Conservation (phyloP, 805 yeast species). For the Saturnispora besseyi region DNA sequence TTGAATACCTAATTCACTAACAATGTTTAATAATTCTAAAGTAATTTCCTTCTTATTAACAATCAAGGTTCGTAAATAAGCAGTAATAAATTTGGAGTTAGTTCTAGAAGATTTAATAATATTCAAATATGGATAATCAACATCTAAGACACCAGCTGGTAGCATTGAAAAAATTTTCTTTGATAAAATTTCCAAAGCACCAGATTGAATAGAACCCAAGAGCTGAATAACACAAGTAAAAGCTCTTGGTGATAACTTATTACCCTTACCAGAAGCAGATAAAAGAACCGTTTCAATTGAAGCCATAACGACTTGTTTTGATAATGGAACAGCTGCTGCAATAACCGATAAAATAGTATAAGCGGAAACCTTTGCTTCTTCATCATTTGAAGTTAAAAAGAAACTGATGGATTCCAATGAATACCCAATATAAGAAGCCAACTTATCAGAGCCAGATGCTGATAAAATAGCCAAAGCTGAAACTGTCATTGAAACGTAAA, state of each 20-base stretch:
- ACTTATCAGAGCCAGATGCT: constrained; percentile 29
- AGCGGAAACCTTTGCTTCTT: constrained; percentile 72
- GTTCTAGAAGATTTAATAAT: constrained; percentile 13
- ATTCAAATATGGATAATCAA: constrained; percentile 16
- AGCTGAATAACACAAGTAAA: constrained; percentile 39
- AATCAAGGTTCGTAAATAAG: constrained; percentile 24
- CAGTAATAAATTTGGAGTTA: constrained; percentile 22
- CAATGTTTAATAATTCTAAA: constrained; percentile 5
- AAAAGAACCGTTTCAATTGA: constrained; percentile 48
- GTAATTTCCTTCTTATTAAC: constrained; percentile 10
- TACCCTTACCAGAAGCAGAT: constrained; percentile 15
- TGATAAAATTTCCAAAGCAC: constrained; percentile 23
- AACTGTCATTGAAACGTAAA: constrained; percentile 66
- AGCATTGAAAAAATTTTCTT: constrained; percentile 15
- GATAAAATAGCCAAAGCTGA: constrained; percentile 60
- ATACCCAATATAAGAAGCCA: constrained; percentile 45
- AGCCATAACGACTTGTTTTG: constrained; percentile 47
- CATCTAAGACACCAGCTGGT: constrained; percentile 17
- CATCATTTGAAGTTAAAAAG: constrained; percentile 37
- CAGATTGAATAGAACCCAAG: constrained; percentile 37
- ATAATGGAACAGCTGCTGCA: constrained; percentile 61
- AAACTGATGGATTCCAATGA: constrained; percentile 51
- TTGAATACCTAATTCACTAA: constrained; percentile 10
- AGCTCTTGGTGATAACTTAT: constrained; percentile 29
- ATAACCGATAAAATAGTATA: constrained; percentile 76